Evolutionary conservation across 2,329 filamentous ascomycete species (phyloP).

Genomic region (Fusarium phyllophilum): DNA sequence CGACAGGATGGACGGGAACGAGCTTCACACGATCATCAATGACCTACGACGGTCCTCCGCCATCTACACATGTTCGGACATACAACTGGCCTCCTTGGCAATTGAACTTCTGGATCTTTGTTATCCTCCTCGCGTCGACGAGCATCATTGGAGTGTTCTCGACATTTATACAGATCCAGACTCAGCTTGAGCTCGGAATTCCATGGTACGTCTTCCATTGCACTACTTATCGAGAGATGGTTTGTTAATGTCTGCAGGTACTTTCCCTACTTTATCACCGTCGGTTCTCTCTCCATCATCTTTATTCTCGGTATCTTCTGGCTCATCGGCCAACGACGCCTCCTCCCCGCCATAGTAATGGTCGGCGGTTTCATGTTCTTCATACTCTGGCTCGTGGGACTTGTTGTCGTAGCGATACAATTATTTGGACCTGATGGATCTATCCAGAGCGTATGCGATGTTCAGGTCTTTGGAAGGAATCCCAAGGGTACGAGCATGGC

Average conservation of each 20-base stretch:
- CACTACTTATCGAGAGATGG: not conserved
- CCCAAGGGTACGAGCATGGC: conserved; percentile 62
- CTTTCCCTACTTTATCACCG: conserved; percentile 73
- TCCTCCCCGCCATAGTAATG: conserved; percentile 70
- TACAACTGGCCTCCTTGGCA: conserved; percentile 77
- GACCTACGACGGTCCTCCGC: conserved; percentile 54
- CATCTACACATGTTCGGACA: conserved; percentile 60
- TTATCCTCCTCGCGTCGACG: conserved; percentile 69
- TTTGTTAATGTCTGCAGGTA: conserved; percentile 59
- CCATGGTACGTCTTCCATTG: conserved; percentile 65
- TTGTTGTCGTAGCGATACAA: conserved; percentile 70
- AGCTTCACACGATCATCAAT: conserved; percentile 53
- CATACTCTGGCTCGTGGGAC: conserved; percentile 73
- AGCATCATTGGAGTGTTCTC: conserved; percentile 71
- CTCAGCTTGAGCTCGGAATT: conserved; percentile 62
- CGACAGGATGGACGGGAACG: conserved; percentile 32
- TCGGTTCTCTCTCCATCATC: conserved; percentile 66
- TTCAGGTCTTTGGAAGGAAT: conserved; percentile 63
- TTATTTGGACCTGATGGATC: conserved; percentile 70
- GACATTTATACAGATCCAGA: conserved; percentile 68
- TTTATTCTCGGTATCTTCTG: conserved; percentile 74
- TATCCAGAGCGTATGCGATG: conserved; percentile 68
- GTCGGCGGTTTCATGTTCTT: conserved; percentile 74
- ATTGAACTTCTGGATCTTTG: conserved; percentile 73
- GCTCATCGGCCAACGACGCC: conserved; percentile 68